These are phyloP conservation scores for Pseudoscleropodium purum DNA, from an alignment of 225 moss, liverwort and hornwort species.

Conservation along the genomic window DNA sequence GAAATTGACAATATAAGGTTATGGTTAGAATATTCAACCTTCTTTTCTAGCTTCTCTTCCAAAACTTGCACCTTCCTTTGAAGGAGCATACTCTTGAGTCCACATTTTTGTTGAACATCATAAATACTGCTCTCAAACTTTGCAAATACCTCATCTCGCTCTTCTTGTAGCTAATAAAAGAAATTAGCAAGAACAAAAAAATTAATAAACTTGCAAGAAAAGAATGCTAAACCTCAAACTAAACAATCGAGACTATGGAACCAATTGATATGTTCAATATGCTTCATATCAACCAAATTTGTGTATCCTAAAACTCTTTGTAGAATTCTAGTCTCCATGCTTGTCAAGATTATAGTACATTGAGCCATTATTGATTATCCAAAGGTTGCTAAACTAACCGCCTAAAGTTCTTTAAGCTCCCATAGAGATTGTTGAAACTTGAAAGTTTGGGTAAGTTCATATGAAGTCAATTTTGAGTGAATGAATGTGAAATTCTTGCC, in stretches of 20 bases:
- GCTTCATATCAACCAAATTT: background rate
- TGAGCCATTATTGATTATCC: background rate
- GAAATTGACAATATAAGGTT: background rate
- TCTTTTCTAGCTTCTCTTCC: slow-evolving; percentile 56
- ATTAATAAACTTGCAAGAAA: background rate
- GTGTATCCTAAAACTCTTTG: background rate
- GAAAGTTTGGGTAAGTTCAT: background rate
- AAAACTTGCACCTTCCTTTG: slow-evolving; percentile 75
- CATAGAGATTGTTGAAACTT: background rate
- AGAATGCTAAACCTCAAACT: background rate
- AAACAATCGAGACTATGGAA: background rate
- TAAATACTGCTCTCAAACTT: slow-evolving; percentile 78
- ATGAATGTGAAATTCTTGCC: background rate
- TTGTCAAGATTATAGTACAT: background rate
- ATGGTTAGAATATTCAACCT: slow-evolving; percentile 19
- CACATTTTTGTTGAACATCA: slow-evolving; percentile 88
- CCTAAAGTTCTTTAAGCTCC: background rate
- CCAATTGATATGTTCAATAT: background rate
- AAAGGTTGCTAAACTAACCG: background rate
- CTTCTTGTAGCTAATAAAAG: slow-evolving; percentile 39
- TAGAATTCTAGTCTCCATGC: background rate
- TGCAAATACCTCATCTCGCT: slow-evolving; percentile 63
- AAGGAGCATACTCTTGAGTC: slow-evolving; percentile 64
- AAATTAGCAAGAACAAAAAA: background rate
- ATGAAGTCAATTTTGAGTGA: background rate